Evolutionary conservation across 371 early-diverging fungal species (phyloP).

Genomic region (Mortierella sp.): DNA sequence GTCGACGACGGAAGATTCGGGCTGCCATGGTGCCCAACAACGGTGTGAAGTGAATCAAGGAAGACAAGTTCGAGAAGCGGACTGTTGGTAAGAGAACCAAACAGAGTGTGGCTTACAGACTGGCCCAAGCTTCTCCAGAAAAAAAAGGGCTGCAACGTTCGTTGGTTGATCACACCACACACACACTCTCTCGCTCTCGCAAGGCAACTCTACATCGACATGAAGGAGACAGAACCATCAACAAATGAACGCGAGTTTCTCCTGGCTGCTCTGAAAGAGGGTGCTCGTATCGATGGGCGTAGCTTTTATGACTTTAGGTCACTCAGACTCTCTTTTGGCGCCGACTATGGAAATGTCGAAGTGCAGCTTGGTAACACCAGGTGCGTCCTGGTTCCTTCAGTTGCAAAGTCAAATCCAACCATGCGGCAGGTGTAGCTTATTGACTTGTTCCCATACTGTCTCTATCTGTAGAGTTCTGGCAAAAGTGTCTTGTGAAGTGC

Average conservation of each 20-base stretch:
- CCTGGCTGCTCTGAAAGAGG: slow-evolving; percentile 69
- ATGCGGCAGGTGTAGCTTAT: no score
- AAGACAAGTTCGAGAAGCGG: neutral
- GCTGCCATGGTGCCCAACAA: neutral
- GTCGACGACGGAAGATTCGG: slow-evolving; percentile 6
- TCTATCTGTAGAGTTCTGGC: slow-evolving; percentile 75
- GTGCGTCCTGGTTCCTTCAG: slow-evolving; percentile 35
- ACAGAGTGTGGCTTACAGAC: no score
- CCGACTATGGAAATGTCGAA: slow-evolving; percentile 79
- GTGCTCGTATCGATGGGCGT: slow-evolving; percentile 85
- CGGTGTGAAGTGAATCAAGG: neutral
- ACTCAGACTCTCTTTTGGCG: slow-evolving; percentile 74
- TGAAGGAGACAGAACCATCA: slow-evolving; percentile 66
- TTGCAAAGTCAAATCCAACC: no score
- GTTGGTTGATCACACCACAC: no score
- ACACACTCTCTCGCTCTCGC: neutral
- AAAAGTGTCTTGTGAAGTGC: slow-evolving; percentile 86
- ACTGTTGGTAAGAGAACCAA: neutral
- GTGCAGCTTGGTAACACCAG: slow-evolving; percentile 86
- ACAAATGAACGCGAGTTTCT: slow-evolving; percentile 75
- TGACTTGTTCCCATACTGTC: neutral
- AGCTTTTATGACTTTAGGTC: slow-evolving; percentile 79
- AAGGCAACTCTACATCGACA: neutral
- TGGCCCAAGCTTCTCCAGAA: no score
- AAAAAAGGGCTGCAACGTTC: no score